These are phyloP conservation scores for Saccharomyces jurei DNA, from an alignment of 805 yeast species.

Conservation along the genomic window DNA sequence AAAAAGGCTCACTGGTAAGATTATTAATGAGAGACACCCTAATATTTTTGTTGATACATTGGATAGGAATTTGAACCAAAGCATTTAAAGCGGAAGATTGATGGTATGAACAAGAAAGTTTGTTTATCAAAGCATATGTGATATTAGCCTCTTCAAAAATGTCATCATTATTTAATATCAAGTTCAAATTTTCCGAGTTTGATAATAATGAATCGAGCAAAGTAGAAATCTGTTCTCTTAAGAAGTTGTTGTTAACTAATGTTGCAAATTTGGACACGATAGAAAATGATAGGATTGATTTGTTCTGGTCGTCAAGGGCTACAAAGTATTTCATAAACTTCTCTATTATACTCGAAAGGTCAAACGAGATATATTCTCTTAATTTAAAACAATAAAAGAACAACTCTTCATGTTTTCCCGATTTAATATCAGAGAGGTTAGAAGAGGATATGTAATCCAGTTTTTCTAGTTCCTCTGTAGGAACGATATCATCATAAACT, in stretches of 20 bases:
- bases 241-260: conserved; percentile 33
- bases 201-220: conserved; percentile 29
- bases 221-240: conserved; percentile 21
- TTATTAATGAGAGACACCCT: conserved; percentile 25
- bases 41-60: conserved; percentile 36
- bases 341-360: conserved; percentile 12
- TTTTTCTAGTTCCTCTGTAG: conserved; percentile 19
- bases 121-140: conserved; percentile 25
- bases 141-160: conserved; percentile 43
- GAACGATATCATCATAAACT: conserved; percentile 36
- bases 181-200: conserved; percentile 6
- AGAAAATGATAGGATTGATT: background rate
- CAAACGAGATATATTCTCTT: conserved; percentile 37
- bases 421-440: background rate
- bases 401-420: conserved; percentile 8
- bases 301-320: conserved; percentile 2
- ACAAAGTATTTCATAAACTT: conserved; percentile 24
- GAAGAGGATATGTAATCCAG: conserved; percentile 1
- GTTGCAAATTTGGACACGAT: conserved; percentile 19
- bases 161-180: conserved; percentile 31
- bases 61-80: conserved; percentile 38
- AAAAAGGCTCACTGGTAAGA: conserved; percentile 6
- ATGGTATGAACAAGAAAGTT: conserved; percentile 11
- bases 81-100: conserved; percentile 1
- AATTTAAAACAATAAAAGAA: conserved; percentile 41